Evolutionary conservation across 495 filamentous ascomycete genomes (phyloP).

Genomic region (Aspergillus asperescens): DNA sequence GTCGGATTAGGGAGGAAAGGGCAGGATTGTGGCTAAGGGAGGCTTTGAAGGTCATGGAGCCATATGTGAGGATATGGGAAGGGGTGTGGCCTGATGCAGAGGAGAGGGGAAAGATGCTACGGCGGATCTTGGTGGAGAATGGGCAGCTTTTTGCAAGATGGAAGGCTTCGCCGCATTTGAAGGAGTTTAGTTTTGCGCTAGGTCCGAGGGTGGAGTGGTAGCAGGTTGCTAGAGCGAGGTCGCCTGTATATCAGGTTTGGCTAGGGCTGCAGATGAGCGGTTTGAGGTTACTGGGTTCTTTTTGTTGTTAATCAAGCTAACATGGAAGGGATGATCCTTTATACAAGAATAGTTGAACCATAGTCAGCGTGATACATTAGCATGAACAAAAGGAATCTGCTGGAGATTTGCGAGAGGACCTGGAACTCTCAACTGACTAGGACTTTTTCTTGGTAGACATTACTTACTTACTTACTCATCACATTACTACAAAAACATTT

Average conservation of each 20-base stretch:
- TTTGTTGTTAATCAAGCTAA: no score
- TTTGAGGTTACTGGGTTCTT: no score
- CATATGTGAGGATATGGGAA: constrained; percentile 23
- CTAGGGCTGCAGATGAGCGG: not conserved
- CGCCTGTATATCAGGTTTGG: not conserved
- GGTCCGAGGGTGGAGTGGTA: constrained; percentile 7
- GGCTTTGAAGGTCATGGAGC: constrained; percentile 23
- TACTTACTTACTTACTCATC: no score
- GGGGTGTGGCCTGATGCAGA: constrained; percentile 24
- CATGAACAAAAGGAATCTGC: not conserved
- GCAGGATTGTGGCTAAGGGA: constrained; percentile 15
- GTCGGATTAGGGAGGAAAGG: constrained; percentile 20
- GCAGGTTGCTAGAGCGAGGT: no score
- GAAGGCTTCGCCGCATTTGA: constrained; percentile 14
- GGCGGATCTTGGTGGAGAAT: constrained; percentile 26
- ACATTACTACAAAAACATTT: no score
- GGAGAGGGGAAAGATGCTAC: constrained; percentile 20
- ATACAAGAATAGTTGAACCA: constrained; percentile 1
- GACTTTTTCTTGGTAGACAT: no score
- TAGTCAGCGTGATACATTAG: not conserved
- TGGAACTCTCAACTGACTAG: no score
- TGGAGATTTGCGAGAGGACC: no score
- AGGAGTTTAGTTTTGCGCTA: constrained; percentile 24
- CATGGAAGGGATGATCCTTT: not conserved
- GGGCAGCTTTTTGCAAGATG: constrained; percentile 10